Evolutionary conservation across 176 grass and related monocot genomes (phyloP).

Genomic region (Melocanna baccifera): DNA sequence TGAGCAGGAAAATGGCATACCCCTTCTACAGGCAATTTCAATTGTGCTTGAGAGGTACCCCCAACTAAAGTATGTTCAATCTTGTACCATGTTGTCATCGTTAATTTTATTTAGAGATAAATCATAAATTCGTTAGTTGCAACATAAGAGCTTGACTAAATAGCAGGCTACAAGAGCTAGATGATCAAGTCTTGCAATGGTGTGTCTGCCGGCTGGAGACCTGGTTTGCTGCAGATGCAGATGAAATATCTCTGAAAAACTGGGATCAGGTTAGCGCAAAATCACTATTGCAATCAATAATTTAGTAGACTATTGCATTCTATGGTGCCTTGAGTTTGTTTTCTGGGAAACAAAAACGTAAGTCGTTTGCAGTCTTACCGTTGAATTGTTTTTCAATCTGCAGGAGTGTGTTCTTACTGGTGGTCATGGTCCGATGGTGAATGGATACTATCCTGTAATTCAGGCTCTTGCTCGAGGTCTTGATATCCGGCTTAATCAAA

Average conservation of each 20-base stretch:
- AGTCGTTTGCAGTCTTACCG: too few relatives aligned
- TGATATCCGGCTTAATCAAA: constrained; percentile 82
- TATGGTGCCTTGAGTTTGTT: background rate
- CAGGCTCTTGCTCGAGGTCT: constrained; percentile 71
- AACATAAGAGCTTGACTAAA: constrained; percentile 5
- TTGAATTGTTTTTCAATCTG: background rate
- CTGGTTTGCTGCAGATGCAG: constrained; percentile 95
- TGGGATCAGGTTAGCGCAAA: constrained; percentile 77
- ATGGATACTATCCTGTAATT: constrained; percentile 93
- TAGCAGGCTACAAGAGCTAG: constrained; percentile 64
- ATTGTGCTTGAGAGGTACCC: constrained; percentile 87
- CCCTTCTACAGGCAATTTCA: constrained; percentile 73
- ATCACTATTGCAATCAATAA: background rate
- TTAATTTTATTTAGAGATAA: background rate
- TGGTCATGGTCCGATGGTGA: constrained; percentile 97
- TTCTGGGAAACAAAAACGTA: background rate
- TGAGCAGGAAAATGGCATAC: constrained; percentile 77
- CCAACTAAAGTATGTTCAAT: constrained; percentile 56
- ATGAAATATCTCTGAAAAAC: constrained; percentile 90
- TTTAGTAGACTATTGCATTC: background rate
- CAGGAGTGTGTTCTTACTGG: constrained; percentile 92
- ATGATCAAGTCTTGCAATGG: constrained; percentile 86
- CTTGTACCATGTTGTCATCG: background rate
- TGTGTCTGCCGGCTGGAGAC: constrained; percentile 84
- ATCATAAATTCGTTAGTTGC: background rate